Evolutionary conservation across 352 stramenopile species (phyloP).

Genomic region (Peronosclerospora sorghi): DNA sequence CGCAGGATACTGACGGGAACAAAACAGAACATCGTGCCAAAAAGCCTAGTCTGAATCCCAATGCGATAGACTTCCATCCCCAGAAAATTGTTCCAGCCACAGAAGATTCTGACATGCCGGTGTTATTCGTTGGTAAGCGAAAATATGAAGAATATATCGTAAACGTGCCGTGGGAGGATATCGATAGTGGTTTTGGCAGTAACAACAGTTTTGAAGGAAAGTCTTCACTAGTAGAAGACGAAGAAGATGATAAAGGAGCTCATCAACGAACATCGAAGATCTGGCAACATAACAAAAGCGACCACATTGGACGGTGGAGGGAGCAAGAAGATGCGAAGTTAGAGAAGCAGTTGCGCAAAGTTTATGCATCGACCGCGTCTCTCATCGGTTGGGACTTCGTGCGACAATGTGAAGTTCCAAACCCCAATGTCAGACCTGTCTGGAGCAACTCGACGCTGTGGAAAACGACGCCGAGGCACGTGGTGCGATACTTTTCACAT

Average conservation of each 20-base stretch:
- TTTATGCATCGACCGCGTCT: constrained; percentile 58
- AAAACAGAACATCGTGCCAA: constrained; percentile 5
- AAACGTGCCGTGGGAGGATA: constrained; percentile 27
- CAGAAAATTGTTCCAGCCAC: constrained; percentile 50
- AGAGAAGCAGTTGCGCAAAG: constrained; percentile 56
- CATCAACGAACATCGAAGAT: constrained; percentile 12
- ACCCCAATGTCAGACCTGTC: constrained; percentile 11
- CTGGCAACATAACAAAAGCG: no score
- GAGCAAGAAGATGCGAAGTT: constrained; percentile 44
- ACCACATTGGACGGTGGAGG: constrained; percentile 26
- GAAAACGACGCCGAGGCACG: constrained; percentile 53
- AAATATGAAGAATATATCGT: constrained; percentile 70
- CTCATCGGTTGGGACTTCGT: constrained; percentile 74
- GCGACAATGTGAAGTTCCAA: constrained; percentile 35
- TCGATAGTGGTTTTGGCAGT: constrained; percentile 11
- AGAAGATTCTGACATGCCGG: constrained; percentile 3
- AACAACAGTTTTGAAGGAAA: constrained; percentile 8
- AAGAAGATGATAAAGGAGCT: constrained; percentile 5
- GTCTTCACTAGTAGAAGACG: constrained; percentile 16
- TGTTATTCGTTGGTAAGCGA: constrained; percentile 30
- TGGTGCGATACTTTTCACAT: constrained; percentile 60
- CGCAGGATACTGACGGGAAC: constrained; percentile 3
- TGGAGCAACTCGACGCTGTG: constrained; percentile 49
- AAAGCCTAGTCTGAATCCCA: constrained; percentile 35
- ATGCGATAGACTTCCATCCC: no score